Evolutionary conservation across 139 green algal genomes (phyloP).

Genomic region (Diplosphaera chodatii): DNA sequence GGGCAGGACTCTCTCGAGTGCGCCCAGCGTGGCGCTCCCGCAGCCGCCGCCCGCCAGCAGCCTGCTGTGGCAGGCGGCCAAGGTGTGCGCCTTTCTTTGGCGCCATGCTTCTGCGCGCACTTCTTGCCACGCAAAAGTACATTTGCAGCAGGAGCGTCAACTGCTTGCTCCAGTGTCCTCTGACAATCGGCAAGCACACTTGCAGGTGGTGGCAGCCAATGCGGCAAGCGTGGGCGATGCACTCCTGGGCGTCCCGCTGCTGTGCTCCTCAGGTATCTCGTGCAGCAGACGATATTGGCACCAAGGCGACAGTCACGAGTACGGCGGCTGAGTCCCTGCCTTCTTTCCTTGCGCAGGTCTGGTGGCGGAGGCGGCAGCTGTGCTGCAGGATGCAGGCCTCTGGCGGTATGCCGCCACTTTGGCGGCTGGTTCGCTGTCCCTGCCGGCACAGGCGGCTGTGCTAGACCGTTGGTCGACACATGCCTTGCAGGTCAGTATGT

Average conservation of each 20-base stretch:
- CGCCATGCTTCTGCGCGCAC: no score
- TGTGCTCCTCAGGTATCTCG: constrained; percentile 66
- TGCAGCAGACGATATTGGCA: no score
- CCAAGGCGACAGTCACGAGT: no score
- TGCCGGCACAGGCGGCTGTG: constrained; percentile 27
- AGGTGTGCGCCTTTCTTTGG: constrained; percentile 18
- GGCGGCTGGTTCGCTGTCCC: constrained; percentile 32
- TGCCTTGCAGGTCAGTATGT: not conserved
- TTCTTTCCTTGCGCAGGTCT: no score
- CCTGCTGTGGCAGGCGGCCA: constrained; percentile 47
- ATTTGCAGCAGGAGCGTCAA: no score
- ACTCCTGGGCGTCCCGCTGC: constrained; percentile 70
- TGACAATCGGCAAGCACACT: no score
- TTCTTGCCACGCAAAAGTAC: no score
- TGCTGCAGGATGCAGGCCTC: constrained; percentile 64
- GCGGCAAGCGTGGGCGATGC: constrained; percentile 60
- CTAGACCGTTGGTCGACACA: constrained; percentile 62
- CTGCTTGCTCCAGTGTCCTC: no score
- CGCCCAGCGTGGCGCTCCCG: no score
- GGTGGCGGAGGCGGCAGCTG: constrained; percentile 35
- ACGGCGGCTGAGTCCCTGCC: no score
- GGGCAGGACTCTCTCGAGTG: no score
- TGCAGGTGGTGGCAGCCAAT: constrained; percentile 50
- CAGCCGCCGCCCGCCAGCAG: no score
- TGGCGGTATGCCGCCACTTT: constrained; percentile 67